These are phyloP conservation scores for Kuraishia floccosa DNA, from an alignment of 805 yeast species.

Conservation along the genomic window DNA sequence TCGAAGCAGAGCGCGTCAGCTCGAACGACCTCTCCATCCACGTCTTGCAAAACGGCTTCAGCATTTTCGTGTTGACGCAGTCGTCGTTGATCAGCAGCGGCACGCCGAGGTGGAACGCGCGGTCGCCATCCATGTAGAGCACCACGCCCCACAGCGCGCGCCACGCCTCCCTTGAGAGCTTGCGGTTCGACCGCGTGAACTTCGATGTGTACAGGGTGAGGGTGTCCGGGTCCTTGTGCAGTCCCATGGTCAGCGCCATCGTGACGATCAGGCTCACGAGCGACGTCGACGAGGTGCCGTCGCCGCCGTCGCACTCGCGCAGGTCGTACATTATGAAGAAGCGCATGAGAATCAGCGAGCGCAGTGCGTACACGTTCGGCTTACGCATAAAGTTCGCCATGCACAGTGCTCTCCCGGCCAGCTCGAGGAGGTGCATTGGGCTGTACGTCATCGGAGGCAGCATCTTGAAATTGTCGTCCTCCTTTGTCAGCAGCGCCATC, in stretches of 20 bases:
- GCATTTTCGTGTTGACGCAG: not conserved
- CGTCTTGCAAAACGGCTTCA: not conserved
- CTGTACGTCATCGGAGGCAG: too few species aligned
- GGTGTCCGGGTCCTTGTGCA: constrained; percentile 1
- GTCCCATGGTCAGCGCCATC: not conserved
- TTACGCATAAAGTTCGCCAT: not conserved
- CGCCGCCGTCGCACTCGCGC: constrained; percentile 1
- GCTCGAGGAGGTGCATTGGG: too few species aligned
- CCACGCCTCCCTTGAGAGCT: not conserved
- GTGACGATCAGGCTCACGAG: not conserved
- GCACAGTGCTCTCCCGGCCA: not conserved
- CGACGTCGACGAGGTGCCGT: not conserved
- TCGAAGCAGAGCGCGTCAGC: not conserved
- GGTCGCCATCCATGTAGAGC: constrained; percentile 1
- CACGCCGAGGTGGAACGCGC: not conserved
- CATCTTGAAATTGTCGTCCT: too few species aligned
- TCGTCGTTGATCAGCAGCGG: constrained; percentile 2
- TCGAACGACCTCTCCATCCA: not conserved
- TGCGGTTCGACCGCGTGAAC: not conserved
- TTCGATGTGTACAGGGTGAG: not conserved
- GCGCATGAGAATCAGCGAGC: not conserved
- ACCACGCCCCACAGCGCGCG: constrained; percentile 1
- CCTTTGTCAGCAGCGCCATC: too few species aligned
- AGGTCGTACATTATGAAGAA: not conserved
- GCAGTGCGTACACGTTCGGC: not conserved